phyloP scores from a whole-genome alignment of 2,329 filamentous ascomycete species.

The Hymenoscyphus repandus region DNA sequence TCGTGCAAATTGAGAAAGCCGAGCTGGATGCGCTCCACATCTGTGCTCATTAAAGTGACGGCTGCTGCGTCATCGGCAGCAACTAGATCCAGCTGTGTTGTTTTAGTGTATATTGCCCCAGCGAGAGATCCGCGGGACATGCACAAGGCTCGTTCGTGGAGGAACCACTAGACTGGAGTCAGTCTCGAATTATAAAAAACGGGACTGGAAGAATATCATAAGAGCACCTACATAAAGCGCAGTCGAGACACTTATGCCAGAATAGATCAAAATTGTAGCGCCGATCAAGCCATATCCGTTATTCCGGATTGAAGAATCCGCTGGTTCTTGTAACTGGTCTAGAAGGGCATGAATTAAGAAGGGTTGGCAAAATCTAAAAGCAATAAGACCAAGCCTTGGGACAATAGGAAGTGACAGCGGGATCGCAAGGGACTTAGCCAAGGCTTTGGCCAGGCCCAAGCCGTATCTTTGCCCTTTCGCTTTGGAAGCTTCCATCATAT shows the following conservation, averaged over 20 bases:
- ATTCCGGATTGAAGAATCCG: not conserved
- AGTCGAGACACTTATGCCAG: constrained; percentile 23
- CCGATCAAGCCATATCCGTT: constrained; percentile 20
- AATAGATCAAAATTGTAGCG: constrained; percentile 15
- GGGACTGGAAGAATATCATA: constrained; percentile 16
- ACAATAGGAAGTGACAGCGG: constrained; percentile 16
- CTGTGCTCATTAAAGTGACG: constrained; percentile 40
- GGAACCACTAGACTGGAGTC: constrained; percentile 6
- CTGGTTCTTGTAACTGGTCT: constrained; percentile 20
- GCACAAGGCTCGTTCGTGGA: constrained; percentile 35
- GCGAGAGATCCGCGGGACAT: constrained; percentile 38
- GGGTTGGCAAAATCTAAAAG: constrained; percentile 9
- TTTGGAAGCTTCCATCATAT: constrained; percentile 10
- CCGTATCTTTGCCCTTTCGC: constrained; percentile 11
- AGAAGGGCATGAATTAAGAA: constrained; percentile 9
- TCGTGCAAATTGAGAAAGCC: constrained; percentile 30
- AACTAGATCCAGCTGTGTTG: no score
- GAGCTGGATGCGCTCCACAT: constrained; percentile 28
- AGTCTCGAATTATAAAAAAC: not conserved
- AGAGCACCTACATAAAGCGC: constrained; percentile 7
- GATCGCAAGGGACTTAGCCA: constrained; percentile 22
- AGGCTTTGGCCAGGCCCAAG: constrained; percentile 20
- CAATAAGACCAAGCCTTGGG: constrained; percentile 16
- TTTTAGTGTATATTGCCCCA: constrained; percentile 20
- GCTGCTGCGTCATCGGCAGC: not conserved